Percentiles rank a stretch among this genome's conserved stretches.
phyloP scores from a whole-genome alignment of 805 yeast species.

The Myxozyma sirexii region DNA sequence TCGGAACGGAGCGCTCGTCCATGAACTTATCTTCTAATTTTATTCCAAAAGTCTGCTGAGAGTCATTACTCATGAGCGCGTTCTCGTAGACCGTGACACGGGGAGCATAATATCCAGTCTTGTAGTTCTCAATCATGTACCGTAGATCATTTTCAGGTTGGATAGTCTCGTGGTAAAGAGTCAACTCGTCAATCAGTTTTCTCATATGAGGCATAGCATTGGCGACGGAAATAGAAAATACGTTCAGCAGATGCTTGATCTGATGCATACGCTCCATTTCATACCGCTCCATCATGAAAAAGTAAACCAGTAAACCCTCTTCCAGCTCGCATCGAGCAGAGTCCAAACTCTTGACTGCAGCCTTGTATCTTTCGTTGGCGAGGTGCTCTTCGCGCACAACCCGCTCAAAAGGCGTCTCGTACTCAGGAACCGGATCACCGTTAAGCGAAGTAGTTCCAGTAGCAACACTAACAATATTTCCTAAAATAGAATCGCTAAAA shows the following conservation, averaged over 20 bases:
- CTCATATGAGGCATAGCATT: conserved; percentile 62
- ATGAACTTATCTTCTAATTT: conserved; percentile 66
- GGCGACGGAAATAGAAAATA: conserved; percentile 67
- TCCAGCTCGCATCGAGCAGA: conserved; percentile 71
- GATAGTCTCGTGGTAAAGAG: conserved; percentile 69
- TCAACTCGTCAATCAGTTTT: conserved; percentile 60
- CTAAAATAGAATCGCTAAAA: not conserved
- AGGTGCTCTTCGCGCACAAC: conserved; percentile 59
- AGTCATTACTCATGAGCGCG: conserved; percentile 64
- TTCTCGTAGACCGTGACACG: conserved; percentile 74
- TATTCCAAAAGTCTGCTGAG: conserved; percentile 76
- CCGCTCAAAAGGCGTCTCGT: conserved; percentile 55
- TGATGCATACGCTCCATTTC: conserved; percentile 78
- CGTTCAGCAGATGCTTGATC: conserved; percentile 71
- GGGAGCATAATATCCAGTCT: conserved; percentile 76
- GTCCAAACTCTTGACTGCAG: conserved; percentile 62
- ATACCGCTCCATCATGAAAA: conserved; percentile 77
- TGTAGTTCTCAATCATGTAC: conserved; percentile 64
- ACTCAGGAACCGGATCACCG: conserved; percentile 40
- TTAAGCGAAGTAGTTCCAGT: conserved; percentile 17
- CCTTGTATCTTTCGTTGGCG: conserved; percentile 60
- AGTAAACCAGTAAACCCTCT: conserved; percentile 67
- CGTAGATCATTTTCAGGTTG: conserved; percentile 70
- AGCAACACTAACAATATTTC: conserved; percentile 36
- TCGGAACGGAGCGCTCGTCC: conserved; percentile 74